Conservation (phyloP, 2,329 filamentous ascomycete genomes). For the Botrytis deweyae region DNA sequence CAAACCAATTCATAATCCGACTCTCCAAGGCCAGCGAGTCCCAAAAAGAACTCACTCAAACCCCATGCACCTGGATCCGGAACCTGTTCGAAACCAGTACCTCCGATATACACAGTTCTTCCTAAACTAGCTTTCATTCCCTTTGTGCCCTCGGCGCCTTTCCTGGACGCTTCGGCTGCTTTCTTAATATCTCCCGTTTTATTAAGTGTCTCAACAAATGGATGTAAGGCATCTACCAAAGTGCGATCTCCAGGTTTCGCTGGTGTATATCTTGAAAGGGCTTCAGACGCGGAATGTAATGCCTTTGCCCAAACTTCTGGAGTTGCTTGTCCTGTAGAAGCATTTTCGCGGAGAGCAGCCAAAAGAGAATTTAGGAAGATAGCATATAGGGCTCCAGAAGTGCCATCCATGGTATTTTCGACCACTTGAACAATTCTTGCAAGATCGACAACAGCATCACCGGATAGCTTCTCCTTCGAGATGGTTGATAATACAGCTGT, state of each 20-base stretch:
- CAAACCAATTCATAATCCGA: conserved; percentile 39
- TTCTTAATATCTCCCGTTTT: conserved; percentile 64
- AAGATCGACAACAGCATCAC: conserved; percentile 60
- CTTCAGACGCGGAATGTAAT: conserved; percentile 66
- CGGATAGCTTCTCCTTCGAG: conserved; percentile 45
- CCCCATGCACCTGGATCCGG: conserved; percentile 77
- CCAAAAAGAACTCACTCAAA: conserved; percentile 76
- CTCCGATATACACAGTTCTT: conserved; percentile 78
- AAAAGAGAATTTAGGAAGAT: conserved; percentile 74
- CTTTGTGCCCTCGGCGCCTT: conserved; percentile 80
- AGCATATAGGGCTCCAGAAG: conserved; percentile 71
- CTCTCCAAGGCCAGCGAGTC: conserved; percentile 57
- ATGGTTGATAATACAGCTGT: conserved; percentile 47
- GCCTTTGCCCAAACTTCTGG: conserved; percentile 58
- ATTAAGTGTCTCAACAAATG: conserved; percentile 74
- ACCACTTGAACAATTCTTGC: conserved; percentile 61
- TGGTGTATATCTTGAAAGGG: conserved; percentile 80
- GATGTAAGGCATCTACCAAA: conserved; percentile 82
- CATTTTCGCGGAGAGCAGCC: conserved; percentile 43
- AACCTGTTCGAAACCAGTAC: conserved; percentile 68
- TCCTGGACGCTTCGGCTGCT: conserved; percentile 72
- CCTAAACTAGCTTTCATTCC: conserved; percentile 90
- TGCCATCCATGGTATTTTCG: conserved; percentile 71
- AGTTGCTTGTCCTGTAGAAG: conserved; percentile 42
- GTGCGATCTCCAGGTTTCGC: conserved; percentile 88